phyloP scores from a whole-genome alignment of 1,284 basidiomycete species.

The Bjerkandera adusta region DNA sequence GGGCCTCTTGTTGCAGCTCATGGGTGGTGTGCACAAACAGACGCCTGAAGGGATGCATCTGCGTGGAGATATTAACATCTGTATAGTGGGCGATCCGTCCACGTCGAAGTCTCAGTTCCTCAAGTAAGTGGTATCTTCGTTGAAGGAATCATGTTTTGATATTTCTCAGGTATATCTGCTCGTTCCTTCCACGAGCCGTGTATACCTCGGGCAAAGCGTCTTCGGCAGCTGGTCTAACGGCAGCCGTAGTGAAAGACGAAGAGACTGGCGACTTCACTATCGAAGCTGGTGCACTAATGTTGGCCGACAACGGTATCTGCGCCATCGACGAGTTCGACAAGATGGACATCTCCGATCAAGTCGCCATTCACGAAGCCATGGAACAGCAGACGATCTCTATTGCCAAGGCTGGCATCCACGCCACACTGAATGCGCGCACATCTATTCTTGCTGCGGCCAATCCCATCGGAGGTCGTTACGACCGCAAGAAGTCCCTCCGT shows the following conservation, averaged over 20 bases:
- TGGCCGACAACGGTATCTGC: constrained; percentile 99
- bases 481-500: constrained; percentile 90
- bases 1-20: constrained; percentile 93
- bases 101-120: constrained; percentile 99
- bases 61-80: constrained; percentile 98
- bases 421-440: constrained; percentile 96
- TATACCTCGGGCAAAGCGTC: constrained; percentile 99
- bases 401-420: constrained; percentile 98
- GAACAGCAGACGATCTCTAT: constrained; percentile 99
- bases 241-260: constrained; percentile 97
- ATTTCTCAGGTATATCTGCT: constrained; percentile 86
- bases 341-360: constrained; percentile 98
- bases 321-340: constrained; percentile 99
- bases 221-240: constrained; percentile 97
- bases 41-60: constrained; percentile 96
- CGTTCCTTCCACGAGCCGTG: constrained; percentile 97
- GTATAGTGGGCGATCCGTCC: constrained; percentile 96
- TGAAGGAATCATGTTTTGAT: constrained; percentile 1
- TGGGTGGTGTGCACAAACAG: constrained; percentile 99
- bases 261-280: constrained; percentile 99
- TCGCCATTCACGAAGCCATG: constrained; percentile 99
- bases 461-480: constrained; percentile 95
- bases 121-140: constrained; percentile 63
- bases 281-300: constrained; percentile 98
- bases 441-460: constrained; percentile 98